Conservation (phyloP, 495 filamentous ascomycete species). For the Penicillium subrubescens region DNA sequence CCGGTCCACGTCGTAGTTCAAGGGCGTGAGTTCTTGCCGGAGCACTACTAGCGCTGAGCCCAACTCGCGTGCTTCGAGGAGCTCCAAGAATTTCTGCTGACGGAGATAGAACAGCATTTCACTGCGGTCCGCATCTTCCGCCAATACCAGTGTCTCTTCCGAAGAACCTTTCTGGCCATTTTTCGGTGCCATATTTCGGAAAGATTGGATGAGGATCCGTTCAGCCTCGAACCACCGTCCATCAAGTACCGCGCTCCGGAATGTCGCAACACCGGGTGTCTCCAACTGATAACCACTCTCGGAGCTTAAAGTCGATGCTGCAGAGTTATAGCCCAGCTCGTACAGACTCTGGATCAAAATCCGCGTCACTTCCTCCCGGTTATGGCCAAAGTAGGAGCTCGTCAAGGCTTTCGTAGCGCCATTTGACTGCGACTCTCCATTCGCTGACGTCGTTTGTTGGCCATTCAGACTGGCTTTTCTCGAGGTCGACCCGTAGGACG, state of each 20-base stretch:
- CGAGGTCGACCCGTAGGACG: conserved; percentile 48
- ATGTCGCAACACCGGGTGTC: conserved; percentile 78
- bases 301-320: conserved; percentile 70
- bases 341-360: conserved; percentile 88
- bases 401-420: conserved; percentile 44
- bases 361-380: conserved; percentile 89
- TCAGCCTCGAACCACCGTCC: conserved; percentile 89
- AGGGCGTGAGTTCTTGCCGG: conserved; percentile 82
- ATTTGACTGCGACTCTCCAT: conserved; percentile 50
- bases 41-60: conserved; percentile 76
- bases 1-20: conserved; percentile 74
- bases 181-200: conserved; percentile 18
- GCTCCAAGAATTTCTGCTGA: conserved; percentile 93
- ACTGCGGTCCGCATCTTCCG: conserved; percentile 58
- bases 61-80: conserved; percentile 76
- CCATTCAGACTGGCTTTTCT: conserved; percentile 56
- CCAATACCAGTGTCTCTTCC: conserved; percentile 50
- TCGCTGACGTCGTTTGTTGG: conserved; percentile 37
- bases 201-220: conserved; percentile 67
- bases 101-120: conserved; percentile 78
- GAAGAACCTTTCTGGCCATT: conserved; percentile 26
- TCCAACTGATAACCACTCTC: conserved; percentile 92
- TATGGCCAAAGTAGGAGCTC: conserved; percentile 71
- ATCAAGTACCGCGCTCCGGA: conserved; percentile 76
- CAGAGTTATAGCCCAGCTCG: conserved; percentile 81